Percentiles rank a stretch among this genome's conserved stretches.
Conservation (phyloP, 805 yeast genomes). For the Yarrowia sp. region DNA sequence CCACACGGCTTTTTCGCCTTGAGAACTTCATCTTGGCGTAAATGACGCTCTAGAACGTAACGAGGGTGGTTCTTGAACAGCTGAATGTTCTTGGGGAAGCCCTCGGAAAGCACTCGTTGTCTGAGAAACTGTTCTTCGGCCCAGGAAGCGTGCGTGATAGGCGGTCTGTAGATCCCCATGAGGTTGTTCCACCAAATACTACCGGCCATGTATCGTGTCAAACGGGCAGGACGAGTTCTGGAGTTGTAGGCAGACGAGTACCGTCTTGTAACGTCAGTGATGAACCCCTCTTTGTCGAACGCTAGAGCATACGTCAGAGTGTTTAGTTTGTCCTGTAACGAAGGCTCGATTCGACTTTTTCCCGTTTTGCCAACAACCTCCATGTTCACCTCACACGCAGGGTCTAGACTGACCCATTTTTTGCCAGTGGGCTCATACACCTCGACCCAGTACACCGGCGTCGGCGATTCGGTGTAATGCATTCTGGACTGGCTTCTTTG, state of each 20-base stretch:
- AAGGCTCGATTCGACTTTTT: conserved; percentile 74
- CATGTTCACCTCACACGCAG: conserved; percentile 66
- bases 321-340: conserved; percentile 62
- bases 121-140: conserved; percentile 69
- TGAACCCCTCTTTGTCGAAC: conserved; percentile 67
- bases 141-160: conserved; percentile 45
- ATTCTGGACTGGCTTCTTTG: conserved; percentile 17
- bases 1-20: conserved; percentile 78
- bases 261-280: conserved; percentile 83
- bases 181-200: conserved; percentile 66
- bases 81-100: conserved; percentile 82
- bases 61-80: conserved; percentile 89
- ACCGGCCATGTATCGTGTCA: conserved; percentile 65
- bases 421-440: conserved; percentile 81
- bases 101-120: conserved; percentile 69
- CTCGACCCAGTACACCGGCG: conserved; percentile 91
- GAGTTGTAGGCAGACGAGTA: conserved; percentile 76
- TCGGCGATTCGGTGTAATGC: conserved; percentile 46
- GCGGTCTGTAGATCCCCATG: conserved; percentile 48
- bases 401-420: conserved; percentile 88
- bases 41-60: conserved; percentile 78
- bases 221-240: conserved; percentile 73
- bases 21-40: conserved; percentile 74
- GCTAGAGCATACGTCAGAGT: conserved; percentile 78
- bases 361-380: conserved; percentile 61